phyloP scores from a whole-genome alignment of 352 stramenopile species.

The Albugo laibachii region DNA sequence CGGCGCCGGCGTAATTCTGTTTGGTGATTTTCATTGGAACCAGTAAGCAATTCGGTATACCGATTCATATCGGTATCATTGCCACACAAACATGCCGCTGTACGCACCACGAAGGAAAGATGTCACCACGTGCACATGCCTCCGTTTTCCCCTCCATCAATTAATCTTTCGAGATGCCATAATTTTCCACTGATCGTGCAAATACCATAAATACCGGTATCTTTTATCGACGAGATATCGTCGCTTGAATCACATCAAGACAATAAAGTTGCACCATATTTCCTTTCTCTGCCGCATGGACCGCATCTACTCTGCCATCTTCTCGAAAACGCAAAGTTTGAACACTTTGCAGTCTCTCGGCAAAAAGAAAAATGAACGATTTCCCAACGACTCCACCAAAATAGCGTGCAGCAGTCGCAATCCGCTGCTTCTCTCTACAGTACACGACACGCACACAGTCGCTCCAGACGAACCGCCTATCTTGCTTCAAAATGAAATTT shows the following conservation, averaged over 20 bases:
- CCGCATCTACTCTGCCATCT: constrained; percentile 76
- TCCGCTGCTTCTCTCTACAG: background rate
- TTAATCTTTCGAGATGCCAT: too few relatives aligned
- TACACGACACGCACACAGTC: background rate
- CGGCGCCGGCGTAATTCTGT: constrained; percentile 58
- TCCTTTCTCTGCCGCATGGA: constrained; percentile 22
- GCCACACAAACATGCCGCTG: too few relatives aligned
- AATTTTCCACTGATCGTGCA: too few relatives aligned
- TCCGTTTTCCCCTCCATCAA: too few relatives aligned
- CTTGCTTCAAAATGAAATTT: background rate
- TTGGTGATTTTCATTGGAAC: constrained; percentile 15
- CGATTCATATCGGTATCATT: too few relatives aligned
- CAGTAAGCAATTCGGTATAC: background rate
- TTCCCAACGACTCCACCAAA: background rate
- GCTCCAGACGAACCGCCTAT: background rate
- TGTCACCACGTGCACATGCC: too few relatives aligned
- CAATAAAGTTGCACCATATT: too few relatives aligned
- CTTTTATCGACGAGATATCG: too few relatives aligned
- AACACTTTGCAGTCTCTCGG: background rate
- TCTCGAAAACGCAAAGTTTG: constrained; percentile 12
- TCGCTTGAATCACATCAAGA: too few relatives aligned
- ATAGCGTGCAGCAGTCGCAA: background rate
- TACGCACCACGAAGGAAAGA: too few relatives aligned
- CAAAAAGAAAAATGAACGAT: background rate
- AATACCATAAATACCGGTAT: too few relatives aligned